Base-by-base conservation (phyloP, 2,329 filamentous ascomycete species). In the Exserohilum rostratum region DNA sequence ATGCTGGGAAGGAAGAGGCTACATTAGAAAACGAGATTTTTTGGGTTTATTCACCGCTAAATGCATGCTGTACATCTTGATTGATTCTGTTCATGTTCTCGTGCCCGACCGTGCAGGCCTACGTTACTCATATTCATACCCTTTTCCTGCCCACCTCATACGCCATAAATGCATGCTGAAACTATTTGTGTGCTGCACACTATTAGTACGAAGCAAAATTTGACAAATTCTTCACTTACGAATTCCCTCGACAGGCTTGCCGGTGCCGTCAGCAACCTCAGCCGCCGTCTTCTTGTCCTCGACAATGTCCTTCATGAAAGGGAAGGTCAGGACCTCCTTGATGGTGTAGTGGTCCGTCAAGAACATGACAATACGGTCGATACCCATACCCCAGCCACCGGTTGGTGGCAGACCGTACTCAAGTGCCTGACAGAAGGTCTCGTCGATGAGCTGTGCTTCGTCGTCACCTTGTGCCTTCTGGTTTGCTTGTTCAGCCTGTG, bases 401-500 rank as follows among this genome's bases (percentile, higher is more conserved):
- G 95, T 99, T 0, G 95, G 95, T 5, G 95, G 69, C 7, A 99
- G 80, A 65, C 90, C 91, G 71, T 92, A 95, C 76, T 98, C 95
- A 54, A 98, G 85, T 49, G 90, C 87, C 58, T 89, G 89, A 71
- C 92, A 90, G 83, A 98, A 98, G 68, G 90, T 96, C 85, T 98
- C 93, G 68, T 99, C 96, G 50, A 98, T 87, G 66, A 95, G 81
- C 80, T 98, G 95, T 1, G 93, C 96, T 80, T 99, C 96, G 67
- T 98, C 92, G 65, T 99, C 96, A 72, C 96, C 95, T 79, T 96
- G 91, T 6, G 87, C 91, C 85, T 98, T 67, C 82, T 98, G 93
- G 68, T 87, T 85, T 4, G 93, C 93, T 80, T 99, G 95, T 85
- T 98, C 93, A 76, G 96, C 62, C 59, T 64, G 25, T 33, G 10